These are phyloP conservation scores for Fraxinus dipetala DNA, from an alignment of 305 asterid species.

Conservation along the genomic window DNA sequence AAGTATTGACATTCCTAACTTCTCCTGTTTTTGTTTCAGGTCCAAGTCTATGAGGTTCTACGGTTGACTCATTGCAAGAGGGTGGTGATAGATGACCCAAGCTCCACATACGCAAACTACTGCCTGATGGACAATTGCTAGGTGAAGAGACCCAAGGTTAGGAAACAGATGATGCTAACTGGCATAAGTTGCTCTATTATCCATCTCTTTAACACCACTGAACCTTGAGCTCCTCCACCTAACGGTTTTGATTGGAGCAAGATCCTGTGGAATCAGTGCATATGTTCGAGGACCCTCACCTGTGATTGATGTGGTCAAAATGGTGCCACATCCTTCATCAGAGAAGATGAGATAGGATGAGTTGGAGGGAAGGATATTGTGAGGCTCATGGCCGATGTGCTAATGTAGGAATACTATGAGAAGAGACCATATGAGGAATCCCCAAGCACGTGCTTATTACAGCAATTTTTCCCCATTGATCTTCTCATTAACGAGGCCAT, in stretches of 20 bases:
- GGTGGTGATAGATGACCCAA: not conserved
- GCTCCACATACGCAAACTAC: not conserved
- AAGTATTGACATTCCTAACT: not conserved
- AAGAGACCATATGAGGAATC: not conserved
- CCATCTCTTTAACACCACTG: not conserved
- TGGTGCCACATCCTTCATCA: not conserved
- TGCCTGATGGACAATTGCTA: not conserved
- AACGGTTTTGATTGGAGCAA: not conserved
- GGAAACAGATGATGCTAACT: not conserved
- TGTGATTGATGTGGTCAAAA: not conserved
- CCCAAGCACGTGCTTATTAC: not conserved
- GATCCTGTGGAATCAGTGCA: not conserved
- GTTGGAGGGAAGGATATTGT: not conserved
- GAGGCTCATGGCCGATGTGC: not conserved
- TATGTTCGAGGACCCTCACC: not conserved
- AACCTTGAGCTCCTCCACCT: not conserved
- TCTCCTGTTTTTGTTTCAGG: not conserved
- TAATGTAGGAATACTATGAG: not conserved
- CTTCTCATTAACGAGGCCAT: not conserved
- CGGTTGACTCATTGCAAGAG: not conserved
- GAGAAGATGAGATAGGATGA: not conserved
- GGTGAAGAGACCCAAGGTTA: not conserved
- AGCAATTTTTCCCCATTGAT: not conserved
- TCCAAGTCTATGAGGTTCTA: not conserved
- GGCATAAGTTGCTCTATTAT: not conserved